Percentiles rank a stretch among this genome's conserved stretches.
Evolutionary conservation across 768 basidiomycete species (phyloP).

Genomic region (Xerocomellus chrysenteron): DNA sequence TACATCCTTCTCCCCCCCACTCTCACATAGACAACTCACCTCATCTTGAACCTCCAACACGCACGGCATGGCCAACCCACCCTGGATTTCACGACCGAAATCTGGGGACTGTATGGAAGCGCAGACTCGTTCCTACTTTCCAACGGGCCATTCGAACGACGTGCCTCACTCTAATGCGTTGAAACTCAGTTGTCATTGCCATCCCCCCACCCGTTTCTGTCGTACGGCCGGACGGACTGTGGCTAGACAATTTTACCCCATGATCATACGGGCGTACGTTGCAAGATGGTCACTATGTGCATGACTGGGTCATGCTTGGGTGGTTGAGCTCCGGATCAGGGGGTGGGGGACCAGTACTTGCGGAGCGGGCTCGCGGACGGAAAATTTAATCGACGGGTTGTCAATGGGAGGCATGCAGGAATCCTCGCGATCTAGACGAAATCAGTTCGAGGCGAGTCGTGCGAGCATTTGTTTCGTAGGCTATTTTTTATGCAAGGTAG

Average conservation of each 20-base stretch:
- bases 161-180: background rate
- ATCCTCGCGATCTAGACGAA: background rate
- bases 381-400: background rate
- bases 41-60: constrained; percentile 22
- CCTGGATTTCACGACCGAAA: constrained; percentile 14
- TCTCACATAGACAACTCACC: constrained; percentile 9
- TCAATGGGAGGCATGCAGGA: background rate
- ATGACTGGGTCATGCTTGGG: too few relatives aligned
- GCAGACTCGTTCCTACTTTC: constrained; percentile 16
- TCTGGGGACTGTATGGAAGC: constrained; percentile 11
- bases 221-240: background rate
- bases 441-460: background rate
- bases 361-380: background rate
- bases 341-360: background rate
- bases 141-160: background rate
- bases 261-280: background rate
- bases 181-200: background rate
- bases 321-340: background rate
- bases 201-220: background rate
- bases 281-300: too few relatives aligned
- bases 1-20: background rate
- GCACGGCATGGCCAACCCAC: accelerated
- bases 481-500: too few relatives aligned
- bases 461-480: too few relatives aligned
- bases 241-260: too few relatives aligned